These are phyloP conservation scores for Pyrenula aspistea DNA, from an alignment of 495 filamentous ascomycete species.

Conservation along the genomic window DNA sequence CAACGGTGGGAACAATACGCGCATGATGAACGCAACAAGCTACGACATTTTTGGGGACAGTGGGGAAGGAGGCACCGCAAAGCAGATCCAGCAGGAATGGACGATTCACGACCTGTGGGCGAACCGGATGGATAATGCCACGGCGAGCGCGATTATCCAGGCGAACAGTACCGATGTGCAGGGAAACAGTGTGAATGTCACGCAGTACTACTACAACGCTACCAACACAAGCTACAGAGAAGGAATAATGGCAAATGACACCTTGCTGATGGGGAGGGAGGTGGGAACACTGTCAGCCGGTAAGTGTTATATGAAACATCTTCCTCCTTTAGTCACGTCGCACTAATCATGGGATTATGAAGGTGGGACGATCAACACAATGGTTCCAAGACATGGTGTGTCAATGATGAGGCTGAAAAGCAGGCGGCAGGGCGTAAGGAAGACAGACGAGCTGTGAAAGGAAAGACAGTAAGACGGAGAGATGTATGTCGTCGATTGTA, in stretches of 20 bases:
- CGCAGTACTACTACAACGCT: constrained; percentile 24
- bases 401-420: not conserved
- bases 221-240: constrained; percentile 27
- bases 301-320: too few species aligned
- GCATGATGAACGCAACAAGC: constrained; percentile 37
- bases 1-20: constrained; percentile 27
- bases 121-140: constrained; percentile 32
- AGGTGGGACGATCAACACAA: not conserved
- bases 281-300: constrained; percentile 19
- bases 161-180: constrained; percentile 15
- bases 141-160: constrained; percentile 28
- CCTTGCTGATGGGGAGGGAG: constrained; percentile 28
- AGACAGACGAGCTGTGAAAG: not conserved
- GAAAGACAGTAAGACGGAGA: too few species aligned
- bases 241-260: constrained; percentile 21
- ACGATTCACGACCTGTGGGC: constrained; percentile 47
- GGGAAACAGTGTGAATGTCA: constrained; percentile 17
- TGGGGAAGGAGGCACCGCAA: constrained; percentile 24
- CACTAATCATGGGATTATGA: too few species aligned
- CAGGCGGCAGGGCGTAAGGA: not conserved
- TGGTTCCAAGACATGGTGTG: not conserved
- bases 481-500: too few species aligned
- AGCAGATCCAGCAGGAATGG: constrained; percentile 27
- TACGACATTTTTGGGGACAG: constrained; percentile 40
- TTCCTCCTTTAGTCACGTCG: too few species aligned